phyloP scores from a whole-genome alignment of 495 filamentous ascomycete species.

The Evernia prunastri region DNA sequence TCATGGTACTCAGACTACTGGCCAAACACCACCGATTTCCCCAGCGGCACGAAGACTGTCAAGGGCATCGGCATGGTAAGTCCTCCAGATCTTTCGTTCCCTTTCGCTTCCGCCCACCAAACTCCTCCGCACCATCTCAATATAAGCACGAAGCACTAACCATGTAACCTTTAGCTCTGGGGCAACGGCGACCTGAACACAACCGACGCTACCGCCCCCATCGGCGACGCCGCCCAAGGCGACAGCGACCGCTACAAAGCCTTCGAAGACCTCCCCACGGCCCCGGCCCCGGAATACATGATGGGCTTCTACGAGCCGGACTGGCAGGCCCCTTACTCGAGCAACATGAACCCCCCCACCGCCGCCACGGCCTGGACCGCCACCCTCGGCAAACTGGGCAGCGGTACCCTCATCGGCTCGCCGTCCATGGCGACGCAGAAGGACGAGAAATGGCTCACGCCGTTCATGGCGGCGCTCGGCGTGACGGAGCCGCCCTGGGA shows the following conservation, averaged over 20 bases:
- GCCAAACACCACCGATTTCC: conserved; percentile 3
- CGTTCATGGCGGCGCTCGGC: conserved; percentile 15
- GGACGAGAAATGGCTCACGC: conserved; percentile 28
- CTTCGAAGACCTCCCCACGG: conserved; percentile 19
- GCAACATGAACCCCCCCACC: conserved; percentile 21
- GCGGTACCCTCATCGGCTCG: conserved; percentile 24
- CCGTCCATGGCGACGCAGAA: conserved; percentile 28
- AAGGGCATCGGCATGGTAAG: conserved; percentile 6
- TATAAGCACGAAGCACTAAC: neutral
- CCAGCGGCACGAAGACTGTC: neutral
- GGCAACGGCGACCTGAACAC: neutral
- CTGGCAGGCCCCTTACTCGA: conserved; percentile 25
- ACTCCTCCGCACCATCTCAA: too few species aligned
- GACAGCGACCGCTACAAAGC: conserved; percentile 20
- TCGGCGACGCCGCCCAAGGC: conserved; percentile 9
- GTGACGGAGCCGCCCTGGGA: conserved; percentile 21
- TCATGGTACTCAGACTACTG: conserved; percentile 11
- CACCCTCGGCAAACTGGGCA: conserved; percentile 23
- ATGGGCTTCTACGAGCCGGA: conserved; percentile 33
- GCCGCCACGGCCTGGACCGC: conserved; percentile 25
- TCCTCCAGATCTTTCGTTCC: neutral
- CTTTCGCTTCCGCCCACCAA: too few species aligned
- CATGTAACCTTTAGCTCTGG: neutral
- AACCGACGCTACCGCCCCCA: conserved; percentile 2
- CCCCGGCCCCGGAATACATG: conserved; percentile 23